Percentiles rank a stretch among this genome's conserved stretches.
phyloP scores from a whole-genome alignment of 176 grass and related monocot species.

The Aegilops sharonensis region DNA sequence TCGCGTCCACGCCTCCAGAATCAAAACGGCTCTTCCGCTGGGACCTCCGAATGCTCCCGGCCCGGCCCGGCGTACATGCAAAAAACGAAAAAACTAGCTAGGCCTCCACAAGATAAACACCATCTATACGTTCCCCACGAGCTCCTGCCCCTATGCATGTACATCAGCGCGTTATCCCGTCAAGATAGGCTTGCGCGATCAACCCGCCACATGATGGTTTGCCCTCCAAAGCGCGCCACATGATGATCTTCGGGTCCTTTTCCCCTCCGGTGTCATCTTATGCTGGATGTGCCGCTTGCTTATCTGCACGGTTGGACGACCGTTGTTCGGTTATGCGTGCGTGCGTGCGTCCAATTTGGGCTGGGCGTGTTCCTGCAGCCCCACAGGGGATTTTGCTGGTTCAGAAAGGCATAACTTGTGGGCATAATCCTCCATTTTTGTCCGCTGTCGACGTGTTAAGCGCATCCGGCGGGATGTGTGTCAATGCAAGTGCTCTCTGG shows the following conservation, averaged over 20 bases:
- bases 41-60: background rate
- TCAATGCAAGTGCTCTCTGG: background rate
- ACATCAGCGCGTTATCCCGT: conserved; percentile 54
- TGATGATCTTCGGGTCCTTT: conserved; percentile 17
- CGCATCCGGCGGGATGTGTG: background rate
- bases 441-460: conserved; percentile 15
- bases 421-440: background rate
- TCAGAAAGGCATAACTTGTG: background rate
- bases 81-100: background rate
- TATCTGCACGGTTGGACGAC: conserved; percentile 1
- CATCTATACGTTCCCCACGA: background rate
- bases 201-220: conserved; percentile 18
- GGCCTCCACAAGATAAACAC: conserved; percentile 14
- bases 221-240: conserved; percentile 14
- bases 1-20: conserved; percentile 13
- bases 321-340: conserved; percentile 6
- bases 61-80: background rate
- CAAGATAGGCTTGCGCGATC: conserved; percentile 27
- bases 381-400: conserved; percentile 9
- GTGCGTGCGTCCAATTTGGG: background rate
- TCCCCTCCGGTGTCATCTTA: conserved; percentile 2
- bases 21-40: conserved; percentile 7
- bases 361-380: background rate
- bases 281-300: background rate
- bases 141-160: conserved; percentile 43